phyloP scores from a whole-genome alignment of 148 eudicot genomes.

The Oxyria digyna region DNA sequence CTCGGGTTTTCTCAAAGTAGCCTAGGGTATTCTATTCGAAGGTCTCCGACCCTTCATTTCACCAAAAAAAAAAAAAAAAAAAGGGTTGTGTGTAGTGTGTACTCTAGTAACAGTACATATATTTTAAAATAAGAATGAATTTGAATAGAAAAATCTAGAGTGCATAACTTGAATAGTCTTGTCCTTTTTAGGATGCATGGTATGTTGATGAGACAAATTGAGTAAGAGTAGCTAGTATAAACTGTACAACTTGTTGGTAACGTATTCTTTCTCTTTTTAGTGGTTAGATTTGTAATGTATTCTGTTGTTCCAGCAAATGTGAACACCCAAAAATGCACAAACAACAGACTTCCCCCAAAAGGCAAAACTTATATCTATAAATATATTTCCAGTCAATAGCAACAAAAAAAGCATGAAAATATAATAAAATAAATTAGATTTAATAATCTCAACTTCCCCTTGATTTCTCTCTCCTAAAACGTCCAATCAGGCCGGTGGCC shows the following conservation, averaged over 20 bases:
- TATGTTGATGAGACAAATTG: background rate
- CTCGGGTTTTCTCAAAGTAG: too few relatives aligned
- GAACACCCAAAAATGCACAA: constrained; percentile 1
- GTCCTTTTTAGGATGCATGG: background rate
- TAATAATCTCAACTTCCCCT: background rate
- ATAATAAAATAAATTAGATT: background rate
- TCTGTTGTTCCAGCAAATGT: background rate
- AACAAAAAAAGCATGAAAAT: background rate
- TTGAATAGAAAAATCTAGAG: too few relatives aligned
- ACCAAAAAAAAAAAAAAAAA: too few relatives aligned
- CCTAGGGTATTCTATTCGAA: too few relatives aligned
- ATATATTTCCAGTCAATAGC: background rate
- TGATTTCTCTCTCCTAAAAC: constrained; percentile 2
- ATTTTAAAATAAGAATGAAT: too few relatives aligned
- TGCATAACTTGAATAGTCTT: too few relatives aligned
- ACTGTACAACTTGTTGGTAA: background rate
- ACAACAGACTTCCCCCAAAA: constrained; percentile 1
- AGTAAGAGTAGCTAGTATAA: background rate
- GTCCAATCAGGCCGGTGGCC: constrained; percentile 10
- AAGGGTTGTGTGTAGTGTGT: too few relatives aligned
- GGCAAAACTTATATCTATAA: background rate
- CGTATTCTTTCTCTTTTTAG: background rate
- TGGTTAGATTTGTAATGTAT: background rate
- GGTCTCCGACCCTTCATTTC: too few relatives aligned
- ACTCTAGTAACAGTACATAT: too few relatives aligned